Base-by-base conservation (phyloP, 2,329 filamentous ascomycete species). In the Chalaropsis ovoidea region DNA sequence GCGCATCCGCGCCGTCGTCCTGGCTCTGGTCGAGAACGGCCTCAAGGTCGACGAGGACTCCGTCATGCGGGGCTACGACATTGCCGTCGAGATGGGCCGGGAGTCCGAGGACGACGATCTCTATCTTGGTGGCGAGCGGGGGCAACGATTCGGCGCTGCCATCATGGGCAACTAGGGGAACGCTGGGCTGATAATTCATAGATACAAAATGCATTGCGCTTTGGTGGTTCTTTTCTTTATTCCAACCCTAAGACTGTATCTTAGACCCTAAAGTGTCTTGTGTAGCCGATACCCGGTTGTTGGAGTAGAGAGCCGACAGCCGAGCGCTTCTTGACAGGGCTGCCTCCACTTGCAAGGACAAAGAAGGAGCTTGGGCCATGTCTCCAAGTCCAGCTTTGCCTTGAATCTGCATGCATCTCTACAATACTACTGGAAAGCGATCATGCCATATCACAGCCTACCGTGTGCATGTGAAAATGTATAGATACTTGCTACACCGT, bases 41-140 rank as follows among this genome's bases (percentile, higher is more conserved):
- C 77, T 94, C 54, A 84, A 86, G 67, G 90, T 99, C 35, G 94
- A 97, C 71, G 93, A 97, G 76, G 90, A 94, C 54, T 92, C 86
- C 74, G 88, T 97, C 24, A 87, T 85, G 71, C 85, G 80, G 71
- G 90, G 88, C 0, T 99, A 97, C 73, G 84, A 88, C 64, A 88
- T 88, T 69, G 89, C 89, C 39, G 79, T 95, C 1, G 89, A 95
- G 71, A 78, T 93, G 72, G 86, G 84, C 17, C 79, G 86, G 62
- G 79, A 83, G 68, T 81, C 83, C 17, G 78, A 81, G 0, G 78
- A 81, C 22, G 85, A 84, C 31, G 82, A 82, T 69, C 73, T 84
- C 52, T 86, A 85, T 71, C 72, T 87, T 1, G 84, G 82, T 13
- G 82, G 83, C 0, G 82, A 84, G 68, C 77, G 75, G 70, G 82